Base-by-base conservation (phyloP, 305 asterid species). In the Plantago lanceolata region DNA sequence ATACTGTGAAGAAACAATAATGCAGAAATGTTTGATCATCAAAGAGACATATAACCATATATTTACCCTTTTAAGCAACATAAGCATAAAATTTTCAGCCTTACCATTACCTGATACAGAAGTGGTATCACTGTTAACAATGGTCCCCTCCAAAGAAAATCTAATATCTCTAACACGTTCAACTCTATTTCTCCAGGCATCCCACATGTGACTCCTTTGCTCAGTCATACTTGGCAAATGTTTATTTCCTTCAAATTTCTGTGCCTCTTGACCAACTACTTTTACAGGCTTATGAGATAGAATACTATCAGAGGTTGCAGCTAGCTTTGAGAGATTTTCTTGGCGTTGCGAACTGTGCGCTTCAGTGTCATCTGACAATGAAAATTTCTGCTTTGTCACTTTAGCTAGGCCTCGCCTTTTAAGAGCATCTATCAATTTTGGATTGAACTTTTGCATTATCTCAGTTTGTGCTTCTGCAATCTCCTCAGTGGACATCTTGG, bases 401-500 rank as follows among this genome's bases (percentile, higher is more conserved):
- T 85, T 93, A 21, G 78, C 77, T 62, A 75, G 85, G 44, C 86
- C 88, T 68, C 87, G 71, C 72, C 72, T 85, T 74, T 59, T 87
- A 67, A 93, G 76, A 53, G 76, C 75, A 45, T 75, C 70, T 67
- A 93, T 74, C 77, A 84, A 63, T 64, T 75, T 76, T 19, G 95
- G 96, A 69, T 79, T 82, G 76, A 93, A 71, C 82, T 81, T 90
- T 61, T 80, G 71, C 85, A 81, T 75, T 73, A 93, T 62, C 77
- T 84, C 99, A 72, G 88, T 81, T 67, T 73, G 95, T 58, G 90
- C 95, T 75, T 90, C 97, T 57, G 86, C 85, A 76, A 93, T 90
- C 76, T 93, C 95, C 55, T 80, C 82, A 21, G 81, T 73, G 16
- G 97, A 85, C 97, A 93, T 90, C 61, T 66, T 75, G 59, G 79